Base-by-base conservation (phyloP, 495 filamentous ascomycete genomes). In the Hypoxylon fuscum region DNA sequence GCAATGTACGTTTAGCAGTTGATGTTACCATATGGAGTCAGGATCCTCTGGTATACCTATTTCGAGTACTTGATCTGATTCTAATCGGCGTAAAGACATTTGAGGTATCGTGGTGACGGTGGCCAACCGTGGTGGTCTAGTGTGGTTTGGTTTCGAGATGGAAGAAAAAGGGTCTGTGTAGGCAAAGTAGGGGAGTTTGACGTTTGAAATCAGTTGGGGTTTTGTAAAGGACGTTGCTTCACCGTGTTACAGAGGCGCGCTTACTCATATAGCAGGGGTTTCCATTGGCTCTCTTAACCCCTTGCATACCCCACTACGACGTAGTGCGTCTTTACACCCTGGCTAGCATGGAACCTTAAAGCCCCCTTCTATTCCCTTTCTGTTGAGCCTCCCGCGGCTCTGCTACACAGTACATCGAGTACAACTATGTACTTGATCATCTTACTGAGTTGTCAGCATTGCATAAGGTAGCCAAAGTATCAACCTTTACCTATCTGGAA, bases 211-310 rank as follows among this genome's bases (percentile, higher is more conserved):
- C 38, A 51, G 54, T 52, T 64, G 40, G 60, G 64, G 54, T 68
- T 64, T 66, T 68, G 68, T 66, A 59, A n/a, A 64, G 59, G 65
- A 62, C 58, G 62, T 59, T 68, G 65, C 65, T 64, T 69, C 55
- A 58, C 56, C 62, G 55, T 66, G 62, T 66, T 66, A 69, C 66
- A 66, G 62, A 66, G 51, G 50, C 56, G 62, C 68, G 62, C 68
- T 69, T 63, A 64, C 51, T 64, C 40, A 56, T 21, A 29, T 18
- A 23, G 37, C 66, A 51, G 55, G 66, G 68, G 5, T 44, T 49
- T 0, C 38, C 1, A 71, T 69, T 71, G 68, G 68, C 5, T 42
- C 1, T 9, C 2, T 22, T 7, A 5, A 48, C 57, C 52, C 62
- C 22, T 18, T 25, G 5, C 5, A 17, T n/a, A 42, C 38, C 38